These are phyloP conservation scores for Metschnikowia rubicola DNA, from an alignment of 805 yeast genomes.

Conservation along the genomic window DNA sequence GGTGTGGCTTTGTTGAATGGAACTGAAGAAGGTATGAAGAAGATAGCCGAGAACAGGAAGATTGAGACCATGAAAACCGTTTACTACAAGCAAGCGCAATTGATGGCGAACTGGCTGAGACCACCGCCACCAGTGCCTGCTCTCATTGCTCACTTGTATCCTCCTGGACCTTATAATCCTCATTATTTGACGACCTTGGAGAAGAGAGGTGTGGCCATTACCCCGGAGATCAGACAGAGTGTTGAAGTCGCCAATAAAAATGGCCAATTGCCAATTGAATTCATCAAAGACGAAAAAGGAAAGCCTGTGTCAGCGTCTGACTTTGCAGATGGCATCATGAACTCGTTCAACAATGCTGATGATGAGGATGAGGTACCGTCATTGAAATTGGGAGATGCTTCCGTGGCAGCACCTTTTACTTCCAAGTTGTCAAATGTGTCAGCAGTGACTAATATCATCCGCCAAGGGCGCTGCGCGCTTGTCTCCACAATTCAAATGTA, in stretches of 20 bases:
- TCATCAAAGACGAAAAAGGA: slow-evolving; percentile 19
- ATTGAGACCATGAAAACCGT: slow-evolving; percentile 60
- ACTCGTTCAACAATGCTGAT: slow-evolving; percentile 50
- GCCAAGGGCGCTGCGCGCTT: slow-evolving; percentile 97
- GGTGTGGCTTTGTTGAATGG: slow-evolving; percentile 98
- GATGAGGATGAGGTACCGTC: slow-evolving; percentile 85
- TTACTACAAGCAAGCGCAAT: slow-evolving; percentile 79
- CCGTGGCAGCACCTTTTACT: slow-evolving; percentile 98
- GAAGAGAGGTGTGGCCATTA: slow-evolving; percentile 73
- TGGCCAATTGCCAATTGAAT: slow-evolving; percentile 25
- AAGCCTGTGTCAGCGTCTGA: slow-evolving; percentile 16
- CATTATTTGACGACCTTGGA: slow-evolving; percentile 82
- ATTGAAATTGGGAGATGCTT: slow-evolving; percentile 94
- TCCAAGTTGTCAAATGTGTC: slow-evolving; percentile 89
- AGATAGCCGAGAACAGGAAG: slow-evolving; percentile 76
- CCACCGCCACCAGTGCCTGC: slow-evolving; percentile 82
- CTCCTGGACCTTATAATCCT: slow-evolving; percentile 93
- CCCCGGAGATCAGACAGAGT: slow-evolving; percentile 64
- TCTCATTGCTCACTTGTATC: slow-evolving; percentile 89
- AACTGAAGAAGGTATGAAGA: slow-evolving; percentile 89
- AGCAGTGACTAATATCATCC: slow-evolving; percentile 87
- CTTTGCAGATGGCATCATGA: slow-evolving; percentile 62
- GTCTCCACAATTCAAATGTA: slow-evolving; percentile 99
- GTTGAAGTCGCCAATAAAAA: slow-evolving; percentile 51
- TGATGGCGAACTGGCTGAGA: slow-evolving; percentile 78